Evolutionary conservation across 1,284 basidiomycete species (phyloP).

Genomic region (Ustilago sp.): DNA sequence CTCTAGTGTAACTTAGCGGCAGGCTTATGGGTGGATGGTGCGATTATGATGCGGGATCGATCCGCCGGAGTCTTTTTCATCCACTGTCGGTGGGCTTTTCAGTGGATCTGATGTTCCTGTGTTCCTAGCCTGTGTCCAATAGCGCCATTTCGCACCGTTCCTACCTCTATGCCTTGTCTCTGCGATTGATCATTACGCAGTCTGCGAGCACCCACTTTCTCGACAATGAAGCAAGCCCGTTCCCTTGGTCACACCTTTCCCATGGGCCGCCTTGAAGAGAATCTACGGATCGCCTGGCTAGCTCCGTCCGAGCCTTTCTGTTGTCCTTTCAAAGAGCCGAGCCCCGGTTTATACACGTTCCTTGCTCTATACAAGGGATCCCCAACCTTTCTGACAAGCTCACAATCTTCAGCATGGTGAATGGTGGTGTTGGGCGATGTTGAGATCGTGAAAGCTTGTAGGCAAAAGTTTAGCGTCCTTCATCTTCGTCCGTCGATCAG

Average conservation of each 20-base stretch:
- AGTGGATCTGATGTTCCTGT: background rate
- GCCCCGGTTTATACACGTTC: background rate
- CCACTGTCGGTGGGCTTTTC: background rate
- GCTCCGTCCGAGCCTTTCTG: background rate
- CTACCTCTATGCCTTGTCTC: background rate
- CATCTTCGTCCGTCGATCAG: slow-evolving; percentile 4
- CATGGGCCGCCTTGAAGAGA: background rate
- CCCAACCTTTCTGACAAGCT: background rate
- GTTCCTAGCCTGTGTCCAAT: background rate
- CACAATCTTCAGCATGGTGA: background rate
- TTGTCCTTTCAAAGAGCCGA: background rate
- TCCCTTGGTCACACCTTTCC: background rate
- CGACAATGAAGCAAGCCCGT: background rate
- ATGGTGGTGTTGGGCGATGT: background rate
- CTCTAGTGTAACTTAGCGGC: background rate
- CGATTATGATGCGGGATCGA: slow-evolving; percentile 2
- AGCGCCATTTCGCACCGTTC: background rate
- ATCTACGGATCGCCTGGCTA: background rate
- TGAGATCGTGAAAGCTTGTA: slow-evolving; percentile 2
- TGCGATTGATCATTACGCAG: background rate
- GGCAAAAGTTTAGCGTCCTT: slow-evolving; percentile 3
- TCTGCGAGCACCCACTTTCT: background rate
- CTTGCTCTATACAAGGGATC: background rate
- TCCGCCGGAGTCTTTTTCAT: background rate
- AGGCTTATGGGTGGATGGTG: background rate